Base-by-base conservation (phyloP, 805 yeast species). In the Danielia oregonensis region DNA sequence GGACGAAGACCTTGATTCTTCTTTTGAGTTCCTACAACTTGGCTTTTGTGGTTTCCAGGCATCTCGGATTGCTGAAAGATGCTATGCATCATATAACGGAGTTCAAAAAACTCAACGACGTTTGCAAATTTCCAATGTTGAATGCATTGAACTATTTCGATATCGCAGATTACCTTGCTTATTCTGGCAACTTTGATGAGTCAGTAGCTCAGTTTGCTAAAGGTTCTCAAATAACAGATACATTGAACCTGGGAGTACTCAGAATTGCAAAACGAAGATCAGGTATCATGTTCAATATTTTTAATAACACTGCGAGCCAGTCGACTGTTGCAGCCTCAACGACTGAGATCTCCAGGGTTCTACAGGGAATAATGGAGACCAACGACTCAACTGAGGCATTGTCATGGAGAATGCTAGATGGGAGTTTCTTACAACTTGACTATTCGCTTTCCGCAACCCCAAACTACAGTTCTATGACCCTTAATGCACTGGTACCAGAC, bases 1-100 rank as follows among this genome's bases (percentile, higher is more conserved):
- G 22, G 9, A 7, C 72, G 57, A 54, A 52, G 17, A 52, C 74
- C 2, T 52, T 70, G 0, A 39, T 37, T 1, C 42, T 52, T 10
- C 49, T 78, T 22, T 48, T 65, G 9, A 46, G 53, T 4, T 44
- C 73, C 3, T 76, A 75, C 43, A 53, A 57, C 5, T 35, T 37
- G 3, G 54, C 76, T 17, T 56, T 78, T 15, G 52, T 61, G 3
- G 47, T 63, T 0, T 63, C 68, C 34, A 55, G 65, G 11, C 70
- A 66, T 24, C 49, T 76, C 24, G 88, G 89, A 0, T 49, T 79
- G 3, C 59, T 78, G 0, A 76, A 75, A 42, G 87, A 82, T 36
- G 68, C 79, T 30, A 68, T 70, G 2, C 78, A 67, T 49, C 82
- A 71, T 54, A 43, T 69, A 3, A 61, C 61, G 5, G 89, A 83